Evolutionary conservation across 495 filamentous ascomycete genomes (phyloP).

Genomic region (Neurospora terricola): DNA sequence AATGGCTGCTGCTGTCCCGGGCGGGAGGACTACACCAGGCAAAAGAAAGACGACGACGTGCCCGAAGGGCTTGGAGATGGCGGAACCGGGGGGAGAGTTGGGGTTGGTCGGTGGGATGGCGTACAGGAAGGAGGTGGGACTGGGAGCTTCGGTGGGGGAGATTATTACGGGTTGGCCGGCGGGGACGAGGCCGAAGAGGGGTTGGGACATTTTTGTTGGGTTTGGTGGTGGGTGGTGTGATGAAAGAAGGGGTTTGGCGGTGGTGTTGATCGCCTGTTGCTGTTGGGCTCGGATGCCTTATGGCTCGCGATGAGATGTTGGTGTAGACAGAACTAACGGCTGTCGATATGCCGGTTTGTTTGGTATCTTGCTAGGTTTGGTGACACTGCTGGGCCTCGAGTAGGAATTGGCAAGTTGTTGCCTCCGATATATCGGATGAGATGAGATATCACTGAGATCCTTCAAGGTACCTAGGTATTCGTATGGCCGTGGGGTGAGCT

Average conservation of each 20-base stretch:
- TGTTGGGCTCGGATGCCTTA: neutral
- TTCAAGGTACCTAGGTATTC: neutral
- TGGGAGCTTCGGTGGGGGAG: slow-evolving; percentile 30
- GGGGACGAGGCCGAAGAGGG: slow-evolving; percentile 39
- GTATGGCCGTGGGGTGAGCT: neutral
- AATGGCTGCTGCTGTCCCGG: slow-evolving; percentile 73
- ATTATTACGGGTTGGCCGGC: slow-evolving; percentile 40
- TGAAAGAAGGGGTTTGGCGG: too few relatives aligned
- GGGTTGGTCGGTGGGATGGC: slow-evolving; percentile 25
- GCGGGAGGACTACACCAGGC: slow-evolving; percentile 64
- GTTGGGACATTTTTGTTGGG: slow-evolving; percentile 17
- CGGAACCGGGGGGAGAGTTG: neutral
- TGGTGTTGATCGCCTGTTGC: neutral
- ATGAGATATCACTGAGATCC: neutral
- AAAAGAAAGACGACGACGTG: slow-evolving; percentile 87
- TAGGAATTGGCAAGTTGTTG: neutral
- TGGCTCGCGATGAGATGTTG: neutral
- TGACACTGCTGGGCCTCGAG: neutral
- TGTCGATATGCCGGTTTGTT: neutral
- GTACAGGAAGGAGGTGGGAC: slow-evolving; percentile 33
- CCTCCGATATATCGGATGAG: neutral
- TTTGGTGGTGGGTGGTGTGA: neutral
- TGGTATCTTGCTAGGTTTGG: neutral
- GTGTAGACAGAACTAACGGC: neutral
- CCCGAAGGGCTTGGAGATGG: slow-evolving; percentile 39